Evolutionary conservation across 192 early-diverging fungal genomes (phyloP).

Genomic region (Phycomyces blakesleeanus): DNA sequence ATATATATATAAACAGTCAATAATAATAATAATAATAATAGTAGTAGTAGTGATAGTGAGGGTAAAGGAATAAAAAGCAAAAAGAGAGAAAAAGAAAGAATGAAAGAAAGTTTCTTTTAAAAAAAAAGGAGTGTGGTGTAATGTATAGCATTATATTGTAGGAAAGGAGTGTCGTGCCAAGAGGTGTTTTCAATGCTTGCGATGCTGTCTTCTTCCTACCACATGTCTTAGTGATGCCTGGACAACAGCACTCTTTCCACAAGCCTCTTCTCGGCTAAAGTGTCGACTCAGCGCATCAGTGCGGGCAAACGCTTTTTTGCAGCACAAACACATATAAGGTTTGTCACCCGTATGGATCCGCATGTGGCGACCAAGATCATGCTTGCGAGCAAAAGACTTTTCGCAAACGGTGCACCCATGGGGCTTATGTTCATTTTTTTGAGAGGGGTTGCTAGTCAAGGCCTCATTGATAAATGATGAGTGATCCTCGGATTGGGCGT

Average conservation of each 20-base stretch:
- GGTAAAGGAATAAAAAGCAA: neutral
- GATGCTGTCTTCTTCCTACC: constrained; percentile 4
- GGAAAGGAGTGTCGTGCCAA: neutral
- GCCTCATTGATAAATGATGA: neutral
- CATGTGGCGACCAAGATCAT: constrained; percentile 73
- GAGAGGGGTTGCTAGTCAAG: too few relatives aligned
- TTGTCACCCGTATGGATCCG: constrained; percentile 61
- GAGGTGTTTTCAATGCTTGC: neutral
- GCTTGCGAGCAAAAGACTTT: constrained; percentile 70
- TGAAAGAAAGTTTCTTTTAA: constrained; percentile 9
- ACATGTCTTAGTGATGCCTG: constrained; percentile 3
- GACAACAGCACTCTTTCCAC: constrained; percentile 34
- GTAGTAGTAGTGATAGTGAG: too few relatives aligned
- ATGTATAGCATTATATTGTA: too few relatives aligned
- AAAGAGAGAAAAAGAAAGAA: neutral
- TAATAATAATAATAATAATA: too few relatives aligned
- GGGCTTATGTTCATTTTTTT: constrained; percentile 31
- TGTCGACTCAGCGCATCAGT: constrained; percentile 77
- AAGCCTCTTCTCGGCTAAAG: constrained; percentile 52
- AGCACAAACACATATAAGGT: constrained; percentile 66
- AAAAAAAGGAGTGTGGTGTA: neutral
- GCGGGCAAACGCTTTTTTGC: constrained; percentile 67
- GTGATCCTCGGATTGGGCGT: neutral
- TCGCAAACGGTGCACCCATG: constrained; percentile 61
- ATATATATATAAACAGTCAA: too few relatives aligned